Conservation (phyloP, 1,284 basidiomycete species). For the Rhodofomes roseus region DNA sequence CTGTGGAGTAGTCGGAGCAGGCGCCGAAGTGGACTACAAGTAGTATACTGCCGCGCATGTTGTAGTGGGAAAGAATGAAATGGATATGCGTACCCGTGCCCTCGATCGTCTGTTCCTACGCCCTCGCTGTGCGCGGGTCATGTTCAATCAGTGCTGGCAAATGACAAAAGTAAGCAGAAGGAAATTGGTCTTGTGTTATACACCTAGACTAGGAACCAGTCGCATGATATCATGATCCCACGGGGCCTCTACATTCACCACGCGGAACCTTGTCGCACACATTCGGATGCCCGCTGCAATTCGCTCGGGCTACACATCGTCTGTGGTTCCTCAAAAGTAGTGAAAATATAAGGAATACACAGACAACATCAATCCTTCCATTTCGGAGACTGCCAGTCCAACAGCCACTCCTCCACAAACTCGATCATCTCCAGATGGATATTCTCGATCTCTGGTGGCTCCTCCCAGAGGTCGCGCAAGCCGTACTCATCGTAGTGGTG, state of each 20-base stretch:
- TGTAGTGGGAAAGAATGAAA: background rate
- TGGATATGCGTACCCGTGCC: background rate
- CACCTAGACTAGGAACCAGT: background rate
- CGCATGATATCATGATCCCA: background rate
- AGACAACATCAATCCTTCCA: background rate
- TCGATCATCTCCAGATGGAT: conserved; percentile 80
- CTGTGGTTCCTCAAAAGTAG: background rate
- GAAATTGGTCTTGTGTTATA: no score
- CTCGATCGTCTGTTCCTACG: background rate
- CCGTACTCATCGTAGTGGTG: conserved; percentile 94
- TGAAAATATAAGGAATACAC: background rate
- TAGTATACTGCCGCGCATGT: no score
- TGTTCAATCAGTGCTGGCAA: background rate
- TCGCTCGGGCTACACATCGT: background rate
- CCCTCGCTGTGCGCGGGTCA: background rate
- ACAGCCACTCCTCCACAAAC: conserved; percentile 84
- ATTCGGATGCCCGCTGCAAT: background rate
- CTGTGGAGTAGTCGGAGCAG: background rate
- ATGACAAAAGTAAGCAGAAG: no score
- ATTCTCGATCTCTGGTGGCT: conserved; percentile 76
- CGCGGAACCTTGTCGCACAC: no score
- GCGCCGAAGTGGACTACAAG: background rate
- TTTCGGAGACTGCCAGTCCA: conserved; percentile 43
- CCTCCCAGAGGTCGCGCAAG: conserved; percentile 55
- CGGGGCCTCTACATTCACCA: background rate